A percentile compares a stretch with the other conserved stretches of the same genome.
Conservation (phyloP, 176 grass and related monocot species). For the Eleusine coracana region DNA sequence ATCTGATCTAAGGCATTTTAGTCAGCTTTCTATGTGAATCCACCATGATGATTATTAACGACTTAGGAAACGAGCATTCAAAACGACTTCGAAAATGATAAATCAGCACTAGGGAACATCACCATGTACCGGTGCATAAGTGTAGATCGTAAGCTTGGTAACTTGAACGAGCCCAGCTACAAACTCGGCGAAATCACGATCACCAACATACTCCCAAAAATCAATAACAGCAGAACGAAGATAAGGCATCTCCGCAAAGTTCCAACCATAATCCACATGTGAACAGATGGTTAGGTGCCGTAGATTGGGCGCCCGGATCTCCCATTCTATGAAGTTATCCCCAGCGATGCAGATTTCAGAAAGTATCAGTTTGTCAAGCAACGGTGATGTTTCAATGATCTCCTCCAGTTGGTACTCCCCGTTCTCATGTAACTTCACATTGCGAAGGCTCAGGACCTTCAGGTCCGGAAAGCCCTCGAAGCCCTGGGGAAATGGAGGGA, state of each 20-base stretch:
- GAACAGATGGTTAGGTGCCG: not conserved
- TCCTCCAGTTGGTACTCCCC: not conserved
- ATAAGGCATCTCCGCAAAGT: not conserved
- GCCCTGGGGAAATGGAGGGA: not conserved
- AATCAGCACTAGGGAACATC: not conserved
- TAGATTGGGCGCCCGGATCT: not conserved
- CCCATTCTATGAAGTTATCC: not conserved
- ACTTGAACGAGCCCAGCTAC: not conserved
- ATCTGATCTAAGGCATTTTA: not conserved
- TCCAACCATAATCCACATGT: not conserved
- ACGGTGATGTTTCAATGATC: not conserved
- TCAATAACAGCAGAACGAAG: not conserved
- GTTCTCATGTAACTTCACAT: not conserved
- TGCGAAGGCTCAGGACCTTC: not conserved
- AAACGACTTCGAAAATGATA: not conserved
- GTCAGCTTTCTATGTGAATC: not conserved
- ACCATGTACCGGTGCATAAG: not conserved
- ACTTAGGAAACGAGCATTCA: no score
- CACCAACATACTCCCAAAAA: not conserved
- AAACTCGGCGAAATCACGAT: not conserved
- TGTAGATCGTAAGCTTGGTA: not conserved
- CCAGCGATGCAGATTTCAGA: not conserved
- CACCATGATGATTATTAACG: not conserved
- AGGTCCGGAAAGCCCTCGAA: not conserved
- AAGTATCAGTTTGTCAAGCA: not conserved